Base-by-base conservation (phyloP, 108 stramenopile species). In the Nitzschia sp. region DNA sequence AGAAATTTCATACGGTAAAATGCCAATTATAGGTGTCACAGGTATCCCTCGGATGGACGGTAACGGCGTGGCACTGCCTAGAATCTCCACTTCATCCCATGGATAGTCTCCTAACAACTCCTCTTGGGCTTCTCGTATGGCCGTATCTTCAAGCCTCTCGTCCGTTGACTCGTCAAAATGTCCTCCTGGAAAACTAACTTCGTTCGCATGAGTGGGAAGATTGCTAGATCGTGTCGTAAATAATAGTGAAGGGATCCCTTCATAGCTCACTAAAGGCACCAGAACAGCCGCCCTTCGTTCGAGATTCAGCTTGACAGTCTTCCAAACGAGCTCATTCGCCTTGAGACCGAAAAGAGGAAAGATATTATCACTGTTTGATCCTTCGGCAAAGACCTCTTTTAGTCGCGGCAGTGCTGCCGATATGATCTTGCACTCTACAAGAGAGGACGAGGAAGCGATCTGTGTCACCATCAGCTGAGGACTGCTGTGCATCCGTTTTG, bases 171-270 rank as follows among this genome's bases (percentile, higher is more conserved):
- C 71, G 48, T 92, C 88, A 44, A 63, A 67, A 78, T 93, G 87
- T n/a, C 91, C 91, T 53, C 91, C 91, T 2, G 88, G 88, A 66
- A 93, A 93, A 21, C 80, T 77, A 34, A 93, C 84, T 66, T 97
- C 88, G 19, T 83, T 81, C 21, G 89, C 89, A 78, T 96, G 93
- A 3, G 78, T 60, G 30, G 79, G 77, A 17, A 97, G 47, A 36
- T 76, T 71, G 3, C 66, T 53, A 2, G 96, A 89, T 66, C 96
- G 80, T 41, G 77, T 77, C 22, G 93, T 94, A 74, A 96, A 97
- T 46, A 97, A 72, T 35, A 97, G 62, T 15, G 93, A 95, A 6
- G 93, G 88, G 21, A 71, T 69, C 3, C 86, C 91, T 17, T 85
- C 71, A 8, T 85, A 88, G 34, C 78, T 88, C 54, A 90, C 86